These are phyloP conservation scores for Micractinium sp. DNA, from an alignment of 139 green algal species.

Conservation along the genomic window DNA sequence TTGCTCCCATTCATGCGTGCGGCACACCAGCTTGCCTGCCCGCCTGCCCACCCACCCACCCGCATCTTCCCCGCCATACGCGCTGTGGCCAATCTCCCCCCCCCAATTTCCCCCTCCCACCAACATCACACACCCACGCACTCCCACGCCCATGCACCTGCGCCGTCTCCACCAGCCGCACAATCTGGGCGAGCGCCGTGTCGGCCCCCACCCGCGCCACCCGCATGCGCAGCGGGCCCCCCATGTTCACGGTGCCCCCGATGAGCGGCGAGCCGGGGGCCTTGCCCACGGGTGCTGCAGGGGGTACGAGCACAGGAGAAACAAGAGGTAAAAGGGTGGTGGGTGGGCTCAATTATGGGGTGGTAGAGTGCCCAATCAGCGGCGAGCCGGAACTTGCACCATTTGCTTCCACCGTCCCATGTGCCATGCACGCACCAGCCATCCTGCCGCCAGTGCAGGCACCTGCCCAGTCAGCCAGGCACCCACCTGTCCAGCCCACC, in stretches of 20 bases:
- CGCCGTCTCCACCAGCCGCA: conserved; percentile 92
- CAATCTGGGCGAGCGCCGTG: conserved; percentile 91
- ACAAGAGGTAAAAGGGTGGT: not conserved
- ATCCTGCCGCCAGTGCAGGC: no score
- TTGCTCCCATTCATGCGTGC: no score
- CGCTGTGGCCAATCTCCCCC: no score
- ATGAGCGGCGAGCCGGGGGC: conserved; percentile 71
- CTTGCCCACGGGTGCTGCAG: conserved; percentile 77
- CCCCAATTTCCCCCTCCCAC: no score
- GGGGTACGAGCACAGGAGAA: not conserved
- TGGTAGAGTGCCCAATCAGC: conserved; percentile 67
- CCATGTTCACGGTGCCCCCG: conserved; percentile 92
- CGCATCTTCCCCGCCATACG: not conserved
- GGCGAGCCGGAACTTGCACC: conserved; percentile 44
- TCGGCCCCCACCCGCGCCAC: conserved; percentile 74
- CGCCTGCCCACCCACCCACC: not conserved
- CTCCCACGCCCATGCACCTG: conserved; percentile 59
- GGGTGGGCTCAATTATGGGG: not conserved
- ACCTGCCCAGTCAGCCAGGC: no score
- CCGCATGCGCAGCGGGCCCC: conserved; percentile 63
- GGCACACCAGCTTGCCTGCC: not conserved
- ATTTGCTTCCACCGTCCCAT: not conserved
- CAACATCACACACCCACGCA: not conserved
- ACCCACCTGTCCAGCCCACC: no score
- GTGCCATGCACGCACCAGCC: no score